These are phyloP conservation scores for Septoria petroselini DNA, from an alignment of 2,329 filamentous ascomycete species.

Conservation along the genomic window DNA sequence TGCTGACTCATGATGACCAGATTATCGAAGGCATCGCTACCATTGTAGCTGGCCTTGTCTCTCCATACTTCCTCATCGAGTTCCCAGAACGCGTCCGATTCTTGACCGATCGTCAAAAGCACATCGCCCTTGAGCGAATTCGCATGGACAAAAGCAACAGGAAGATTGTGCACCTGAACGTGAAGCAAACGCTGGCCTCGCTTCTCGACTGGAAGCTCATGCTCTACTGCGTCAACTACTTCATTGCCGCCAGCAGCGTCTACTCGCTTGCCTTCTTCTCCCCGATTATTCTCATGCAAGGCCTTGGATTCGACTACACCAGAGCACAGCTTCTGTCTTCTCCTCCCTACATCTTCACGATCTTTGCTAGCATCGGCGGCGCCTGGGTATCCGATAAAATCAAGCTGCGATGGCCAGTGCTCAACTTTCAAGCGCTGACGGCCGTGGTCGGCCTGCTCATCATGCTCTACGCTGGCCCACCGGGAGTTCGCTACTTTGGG, in stretches of 20 bases:
- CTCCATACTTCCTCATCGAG: conserved; percentile 41
- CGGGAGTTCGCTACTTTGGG: conserved; percentile 66
- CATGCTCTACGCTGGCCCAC: conserved; percentile 62
- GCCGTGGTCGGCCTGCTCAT: conserved; percentile 65
- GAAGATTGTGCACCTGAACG: conserved; percentile 30
- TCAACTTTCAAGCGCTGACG: conserved; percentile 63
- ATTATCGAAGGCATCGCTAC: conserved; percentile 44
- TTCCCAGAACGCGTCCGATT: conserved; percentile 43
- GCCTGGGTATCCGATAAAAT: conserved; percentile 67
- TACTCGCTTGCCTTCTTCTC: conserved; percentile 78
- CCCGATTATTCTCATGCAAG: conserved; percentile 64
- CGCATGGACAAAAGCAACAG: conserved; percentile 31
- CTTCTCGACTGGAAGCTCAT: conserved; percentile 36
- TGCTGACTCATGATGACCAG: conserved; percentile 26
- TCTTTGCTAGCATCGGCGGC: conserved; percentile 58
- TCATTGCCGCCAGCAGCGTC: conserved; percentile 44
- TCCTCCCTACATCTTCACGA: conserved; percentile 65
- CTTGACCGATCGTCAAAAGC: conserved; percentile 33
- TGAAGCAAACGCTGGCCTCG: conserved; percentile 30
- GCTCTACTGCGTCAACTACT: conserved; percentile 35
- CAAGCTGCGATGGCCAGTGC: conserved; percentile 61
- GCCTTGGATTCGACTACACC: conserved; percentile 63
- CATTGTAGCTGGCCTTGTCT: conserved; percentile 40
- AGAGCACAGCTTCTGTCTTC: conserved; percentile 68
- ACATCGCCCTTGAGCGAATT: conserved; percentile 37